Conservation (phyloP, 495 filamentous ascomycete genomes). For the Pyronema domesticum region DNA sequence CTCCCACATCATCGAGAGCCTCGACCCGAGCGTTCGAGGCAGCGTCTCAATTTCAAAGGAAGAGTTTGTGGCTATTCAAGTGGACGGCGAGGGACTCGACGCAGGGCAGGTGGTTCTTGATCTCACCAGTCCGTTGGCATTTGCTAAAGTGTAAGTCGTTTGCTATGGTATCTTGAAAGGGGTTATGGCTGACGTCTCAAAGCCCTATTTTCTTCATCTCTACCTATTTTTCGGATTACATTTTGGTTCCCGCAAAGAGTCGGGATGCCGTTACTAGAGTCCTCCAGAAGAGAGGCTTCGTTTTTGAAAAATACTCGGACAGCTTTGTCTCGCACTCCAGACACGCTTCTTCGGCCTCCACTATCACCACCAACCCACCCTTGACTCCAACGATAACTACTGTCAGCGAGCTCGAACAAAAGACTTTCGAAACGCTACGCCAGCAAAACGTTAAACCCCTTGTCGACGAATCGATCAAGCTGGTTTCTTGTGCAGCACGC, state of each 20-base stretch:
- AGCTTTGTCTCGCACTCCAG: constrained; percentile 43
- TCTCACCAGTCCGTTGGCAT: constrained; percentile 71
- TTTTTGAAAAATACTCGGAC: constrained; percentile 51
- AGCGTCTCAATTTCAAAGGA: constrained; percentile 59
- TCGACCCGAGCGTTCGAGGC: constrained; percentile 31
- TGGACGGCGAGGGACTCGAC: constrained; percentile 73
- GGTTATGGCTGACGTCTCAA: neutral
- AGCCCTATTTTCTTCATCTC: constrained; percentile 95
- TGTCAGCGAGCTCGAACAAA: constrained; percentile 57
- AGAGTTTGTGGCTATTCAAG: constrained; percentile 71
- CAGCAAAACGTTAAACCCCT: constrained; percentile 54
- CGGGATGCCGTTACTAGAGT: constrained; percentile 54
- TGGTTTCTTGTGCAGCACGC: constrained; percentile 71
- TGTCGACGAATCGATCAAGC: constrained; percentile 46
- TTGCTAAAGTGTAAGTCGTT: constrained; percentile 63
- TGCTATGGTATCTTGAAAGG: neutral
- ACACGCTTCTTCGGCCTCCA: constrained; percentile 35
- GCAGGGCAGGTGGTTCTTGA: constrained; percentile 89
- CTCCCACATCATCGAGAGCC: constrained; percentile 42
- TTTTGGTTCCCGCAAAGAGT: constrained; percentile 65
- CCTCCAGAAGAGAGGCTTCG: constrained; percentile 64
- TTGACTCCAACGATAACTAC: constrained; percentile 52
- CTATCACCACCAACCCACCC: constrained; percentile 34
- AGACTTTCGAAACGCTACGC: constrained; percentile 62
- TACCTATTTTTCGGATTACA: constrained; percentile 95